Evolutionary conservation across 192 early-diverging fungal genomes (phyloP).

Genomic region (Dissophora globulifera): DNA sequence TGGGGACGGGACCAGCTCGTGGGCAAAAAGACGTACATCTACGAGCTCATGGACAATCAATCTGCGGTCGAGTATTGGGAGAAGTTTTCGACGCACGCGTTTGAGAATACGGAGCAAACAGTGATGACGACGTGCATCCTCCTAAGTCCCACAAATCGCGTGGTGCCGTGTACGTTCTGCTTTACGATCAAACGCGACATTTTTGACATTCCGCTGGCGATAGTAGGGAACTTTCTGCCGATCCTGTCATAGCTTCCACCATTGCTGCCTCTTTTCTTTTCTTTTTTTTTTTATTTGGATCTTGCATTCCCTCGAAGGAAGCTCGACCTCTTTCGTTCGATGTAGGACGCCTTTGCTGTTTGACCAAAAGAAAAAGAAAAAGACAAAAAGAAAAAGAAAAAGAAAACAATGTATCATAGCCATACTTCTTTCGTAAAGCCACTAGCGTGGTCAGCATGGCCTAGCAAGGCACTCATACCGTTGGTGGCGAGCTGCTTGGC

Average conservation of each 20-base stretch:
- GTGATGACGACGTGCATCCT: slow-evolving; percentile 90
- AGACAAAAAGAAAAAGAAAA: no score
- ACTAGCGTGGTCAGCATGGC: no score
- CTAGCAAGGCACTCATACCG: no score
- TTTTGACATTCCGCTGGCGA: slow-evolving; percentile 92
- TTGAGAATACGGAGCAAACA: slow-evolving; percentile 90
- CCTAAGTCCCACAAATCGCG: slow-evolving; percentile 70
- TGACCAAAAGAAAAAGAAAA: no score
- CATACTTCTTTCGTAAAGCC: no score
- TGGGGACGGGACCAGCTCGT: slow-evolving; percentile 89
- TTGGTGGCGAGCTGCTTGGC: no score
- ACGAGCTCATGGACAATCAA: slow-evolving; percentile 93
- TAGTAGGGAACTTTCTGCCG: slow-evolving; percentile 74
- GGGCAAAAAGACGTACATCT: slow-evolving; percentile 83
- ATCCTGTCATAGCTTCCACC: slow-evolving; percentile 39
- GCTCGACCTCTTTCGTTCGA: no score
- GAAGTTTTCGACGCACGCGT: slow-evolving; percentile 90
- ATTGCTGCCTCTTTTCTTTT: not conserved
- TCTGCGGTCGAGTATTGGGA: slow-evolving; percentile 97
- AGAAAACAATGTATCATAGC: no score
- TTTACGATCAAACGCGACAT: slow-evolving; percentile 97
- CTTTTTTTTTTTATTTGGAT: not conserved
- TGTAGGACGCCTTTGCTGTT: no score
- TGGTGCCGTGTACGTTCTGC: slow-evolving; percentile 91
- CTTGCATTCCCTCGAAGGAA: no score